Base-by-base conservation (phyloP, 176 grass and related monocot genomes). In the Eleusine indica region DNA sequence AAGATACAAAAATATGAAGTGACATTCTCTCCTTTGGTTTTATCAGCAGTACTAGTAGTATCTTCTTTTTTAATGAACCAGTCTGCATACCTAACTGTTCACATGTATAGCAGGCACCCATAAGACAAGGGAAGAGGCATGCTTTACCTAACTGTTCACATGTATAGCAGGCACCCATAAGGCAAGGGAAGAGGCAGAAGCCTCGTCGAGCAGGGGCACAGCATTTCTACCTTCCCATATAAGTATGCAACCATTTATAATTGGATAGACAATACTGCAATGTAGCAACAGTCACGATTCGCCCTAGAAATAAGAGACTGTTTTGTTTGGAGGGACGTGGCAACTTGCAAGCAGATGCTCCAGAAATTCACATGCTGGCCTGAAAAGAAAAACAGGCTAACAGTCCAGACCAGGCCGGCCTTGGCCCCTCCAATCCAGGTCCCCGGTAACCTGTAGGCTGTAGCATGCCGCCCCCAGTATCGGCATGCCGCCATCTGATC, bases 361-460 rank as follows among this genome's bases (percentile, higher is more conserved):
- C 79, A 90, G 74, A 77, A 74, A 63, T 30, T 79, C 88, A 90
- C 88, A 86, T 90, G 88, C 44, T 53, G 12, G n/a, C 40, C 84
- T 83, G 74, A 69, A 86, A 73, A 88, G 62, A 78, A 83, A 12
- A 86, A 53, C 84, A 83, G 66, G 17, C 25, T 32, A 58, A 63
- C 79, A 43, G 19, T 41, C 48, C 79, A 70, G 43, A 21, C 54
- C 46, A 16, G 70, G 18, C 49, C 49, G 30, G 30, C 2, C 4
- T 64, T 66, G 80, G 73, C 46, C 86, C 40, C 40, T 35, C 21
- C 21, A 7, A 22, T 66, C 38, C 72, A 66, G 83, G 73, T 78
- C 88, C 88, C 71, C 82, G 82, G 60, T 67, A 48, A 73, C 22
- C 82, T 81, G 77, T 63, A 84, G 30, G 29, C 82, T 81, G 77